A percentile compares a stretch with the other conserved stretches of the same genome.
These are phyloP conservation scores for Wickerhamiella sergipiensis DNA, from an alignment of 805 yeast species.

Conservation along the genomic window DNA sequence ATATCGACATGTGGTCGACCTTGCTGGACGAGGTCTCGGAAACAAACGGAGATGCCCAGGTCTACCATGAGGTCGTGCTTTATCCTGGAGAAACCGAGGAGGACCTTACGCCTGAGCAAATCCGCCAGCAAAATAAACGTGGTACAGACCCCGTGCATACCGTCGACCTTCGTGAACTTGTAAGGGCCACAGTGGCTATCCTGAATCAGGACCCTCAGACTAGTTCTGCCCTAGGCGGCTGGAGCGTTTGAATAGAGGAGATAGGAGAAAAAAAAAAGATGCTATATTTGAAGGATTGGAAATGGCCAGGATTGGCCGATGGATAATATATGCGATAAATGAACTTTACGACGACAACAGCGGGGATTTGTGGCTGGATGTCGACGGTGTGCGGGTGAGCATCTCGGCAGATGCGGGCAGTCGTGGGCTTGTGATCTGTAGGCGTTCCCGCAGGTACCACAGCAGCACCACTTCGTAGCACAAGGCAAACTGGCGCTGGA, in stretches of 20 bases:
- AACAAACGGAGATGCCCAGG: slow-evolving; percentile 34
- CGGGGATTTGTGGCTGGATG: not conserved
- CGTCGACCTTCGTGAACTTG: slow-evolving; percentile 34
- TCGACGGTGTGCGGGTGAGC: not conserved
- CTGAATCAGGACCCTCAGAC: slow-evolving; percentile 2
- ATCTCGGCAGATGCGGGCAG: not conserved
- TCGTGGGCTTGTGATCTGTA: not conserved
- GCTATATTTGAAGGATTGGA: too few relatives aligned
- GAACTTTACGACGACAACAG: not conserved
- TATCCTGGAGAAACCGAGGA: slow-evolving; percentile 15
- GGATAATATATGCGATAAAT: not conserved
- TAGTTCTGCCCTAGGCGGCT: not conserved
- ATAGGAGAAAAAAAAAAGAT: too few relatives aligned
- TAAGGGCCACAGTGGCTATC: slow-evolving; percentile 21
- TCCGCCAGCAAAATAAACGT: slow-evolving; percentile 25
- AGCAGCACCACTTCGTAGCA: slow-evolving; percentile 49
- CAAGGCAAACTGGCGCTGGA: slow-evolving; percentile 55
- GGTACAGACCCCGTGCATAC: slow-evolving; percentile 40
- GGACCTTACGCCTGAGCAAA: slow-evolving; percentile 15
- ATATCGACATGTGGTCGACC: slow-evolving; percentile 34
- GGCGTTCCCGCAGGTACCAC: slow-evolving; percentile 8
- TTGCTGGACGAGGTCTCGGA: slow-evolving; percentile 70
- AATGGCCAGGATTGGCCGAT: too few relatives aligned
- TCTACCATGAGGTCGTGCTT: slow-evolving; percentile 11
- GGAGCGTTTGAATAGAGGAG: not conserved